Conservation (phyloP, 106 monocot species). For the Triglochin maritima region DNA sequence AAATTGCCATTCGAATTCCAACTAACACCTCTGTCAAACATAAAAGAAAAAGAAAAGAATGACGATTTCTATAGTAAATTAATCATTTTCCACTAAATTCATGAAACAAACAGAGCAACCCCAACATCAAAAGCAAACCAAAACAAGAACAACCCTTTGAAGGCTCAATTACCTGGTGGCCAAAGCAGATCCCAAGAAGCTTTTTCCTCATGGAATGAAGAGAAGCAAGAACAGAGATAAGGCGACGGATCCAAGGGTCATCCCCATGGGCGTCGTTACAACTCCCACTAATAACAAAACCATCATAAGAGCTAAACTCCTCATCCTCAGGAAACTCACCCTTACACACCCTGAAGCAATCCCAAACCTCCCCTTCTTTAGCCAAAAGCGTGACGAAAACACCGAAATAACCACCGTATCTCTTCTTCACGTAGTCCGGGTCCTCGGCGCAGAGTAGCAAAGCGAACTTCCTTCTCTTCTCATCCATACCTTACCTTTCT, state of each 20-base stretch:
- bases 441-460: conserved; percentile 62
- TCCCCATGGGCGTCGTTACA: conserved; percentile 59
- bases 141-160: too few relatives aligned
- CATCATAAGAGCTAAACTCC: conserved; percentile 30
- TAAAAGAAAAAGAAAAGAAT: too few relatives aligned
- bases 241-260: conserved; percentile 46
- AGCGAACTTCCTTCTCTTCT: conserved; percentile 25
- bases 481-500: neutral
- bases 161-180: conserved; percentile 44
- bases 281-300: conserved; percentile 63
- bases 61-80: too few relatives aligned
- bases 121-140: too few relatives aligned
- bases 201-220: conserved; percentile 28
- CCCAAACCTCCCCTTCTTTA: conserved; percentile 36
- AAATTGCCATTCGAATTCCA: too few relatives aligned
- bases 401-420: conserved; percentile 50
- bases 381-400: conserved; percentile 45
- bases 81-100: too few relatives aligned
- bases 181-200: conserved; percentile 64
- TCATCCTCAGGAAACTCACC: conserved; percentile 42
- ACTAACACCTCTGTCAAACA: too few relatives aligned
- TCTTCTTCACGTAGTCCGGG: conserved; percentile 58
- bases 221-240: conserved; percentile 20
- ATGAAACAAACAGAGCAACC: too few relatives aligned
- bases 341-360: conserved; percentile 20